Conservation (phyloP, 2,329 filamentous ascomycete species). For the Fusarium sp. region DNA sequence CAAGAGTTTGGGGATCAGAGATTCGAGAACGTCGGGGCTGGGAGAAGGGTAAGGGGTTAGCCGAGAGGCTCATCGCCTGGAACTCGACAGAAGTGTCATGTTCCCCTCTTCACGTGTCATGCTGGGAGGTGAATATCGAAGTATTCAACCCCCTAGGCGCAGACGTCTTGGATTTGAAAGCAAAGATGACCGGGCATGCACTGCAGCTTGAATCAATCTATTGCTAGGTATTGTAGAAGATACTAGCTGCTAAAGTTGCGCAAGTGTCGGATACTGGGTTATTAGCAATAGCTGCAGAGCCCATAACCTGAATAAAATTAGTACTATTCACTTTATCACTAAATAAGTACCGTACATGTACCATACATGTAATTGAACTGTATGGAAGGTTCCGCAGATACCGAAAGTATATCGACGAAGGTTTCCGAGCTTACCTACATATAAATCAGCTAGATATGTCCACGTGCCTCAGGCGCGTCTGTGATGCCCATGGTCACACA, state of each 20-base stretch:
- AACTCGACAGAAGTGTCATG: not conserved
- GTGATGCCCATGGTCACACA: conserved; percentile 15
- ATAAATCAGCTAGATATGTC: conserved; percentile 3
- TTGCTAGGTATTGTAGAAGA: not conserved
- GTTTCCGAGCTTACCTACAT: not conserved
- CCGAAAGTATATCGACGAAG: not conserved
- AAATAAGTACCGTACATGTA: not conserved
- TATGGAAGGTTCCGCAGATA: too few species aligned
- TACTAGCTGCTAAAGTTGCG: not conserved
- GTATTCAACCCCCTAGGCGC: not conserved
- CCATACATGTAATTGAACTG: not conserved
- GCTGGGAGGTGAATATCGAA: not conserved
- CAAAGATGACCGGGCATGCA: not conserved
- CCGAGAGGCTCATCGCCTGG: not conserved
- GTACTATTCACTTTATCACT: not conserved
- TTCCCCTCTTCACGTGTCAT: not conserved
- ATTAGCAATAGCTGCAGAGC: not conserved
- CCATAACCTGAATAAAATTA: conserved; percentile 7
- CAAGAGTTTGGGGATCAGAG: conserved; percentile 13
- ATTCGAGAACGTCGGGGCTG: not conserved
- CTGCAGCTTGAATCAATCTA: conserved; percentile 2
- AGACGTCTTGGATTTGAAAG: not conserved
- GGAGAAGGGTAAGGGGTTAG: not conserved
- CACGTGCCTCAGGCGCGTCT: not conserved
- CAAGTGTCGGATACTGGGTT: not conserved